phyloP scores from a whole-genome alignment of 805 yeast genomes.

The Lipomyces lipofer region DNA sequence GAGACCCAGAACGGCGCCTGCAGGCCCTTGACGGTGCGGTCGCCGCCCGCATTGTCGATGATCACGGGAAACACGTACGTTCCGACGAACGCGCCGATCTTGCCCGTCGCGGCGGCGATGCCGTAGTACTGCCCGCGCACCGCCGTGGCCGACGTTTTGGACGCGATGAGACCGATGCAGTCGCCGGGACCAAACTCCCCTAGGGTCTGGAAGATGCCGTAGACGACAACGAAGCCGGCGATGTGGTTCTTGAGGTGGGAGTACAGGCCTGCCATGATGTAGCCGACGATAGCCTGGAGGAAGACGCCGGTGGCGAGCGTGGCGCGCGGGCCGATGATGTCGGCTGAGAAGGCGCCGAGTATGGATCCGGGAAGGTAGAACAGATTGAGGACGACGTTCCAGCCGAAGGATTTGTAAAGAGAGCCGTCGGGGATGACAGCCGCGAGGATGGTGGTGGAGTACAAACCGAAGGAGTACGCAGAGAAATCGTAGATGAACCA shows the following conservation, averaged over 20 bases:
- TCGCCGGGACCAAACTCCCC: constrained; percentile 97
- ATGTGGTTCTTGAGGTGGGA: constrained; percentile 56
- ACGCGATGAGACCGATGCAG: constrained; percentile 82
- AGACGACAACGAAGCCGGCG: constrained; percentile 80
- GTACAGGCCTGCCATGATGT: constrained; percentile 75
- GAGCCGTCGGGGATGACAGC: constrained; percentile 58
- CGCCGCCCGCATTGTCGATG: constrained; percentile 54
- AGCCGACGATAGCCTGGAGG: constrained; percentile 77
- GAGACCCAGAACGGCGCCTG: constrained; percentile 82
- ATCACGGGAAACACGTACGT: constrained; percentile 85
- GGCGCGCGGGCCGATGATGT: constrained; percentile 86
- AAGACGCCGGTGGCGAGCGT: constrained; percentile 69
- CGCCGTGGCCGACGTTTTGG: constrained; percentile 83
- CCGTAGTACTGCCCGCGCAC: constrained; percentile 90
- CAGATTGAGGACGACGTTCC: constrained; percentile 85
- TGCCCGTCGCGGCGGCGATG: constrained; percentile 87
- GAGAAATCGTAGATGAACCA: constrained; percentile 94
- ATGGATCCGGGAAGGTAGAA: constrained; percentile 91
- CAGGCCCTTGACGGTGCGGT: constrained; percentile 52
- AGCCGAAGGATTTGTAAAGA: constrained; percentile 77
- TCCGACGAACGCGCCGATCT: constrained; percentile 90
- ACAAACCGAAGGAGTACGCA: constrained; percentile 82
- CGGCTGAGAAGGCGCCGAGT: constrained; percentile 82
- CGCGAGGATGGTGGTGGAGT: constrained; percentile 69
- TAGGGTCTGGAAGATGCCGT: constrained; percentile 80